Conservation (phyloP, 306 rosid genomes). For the Gastrolobium bilobum region DNA sequence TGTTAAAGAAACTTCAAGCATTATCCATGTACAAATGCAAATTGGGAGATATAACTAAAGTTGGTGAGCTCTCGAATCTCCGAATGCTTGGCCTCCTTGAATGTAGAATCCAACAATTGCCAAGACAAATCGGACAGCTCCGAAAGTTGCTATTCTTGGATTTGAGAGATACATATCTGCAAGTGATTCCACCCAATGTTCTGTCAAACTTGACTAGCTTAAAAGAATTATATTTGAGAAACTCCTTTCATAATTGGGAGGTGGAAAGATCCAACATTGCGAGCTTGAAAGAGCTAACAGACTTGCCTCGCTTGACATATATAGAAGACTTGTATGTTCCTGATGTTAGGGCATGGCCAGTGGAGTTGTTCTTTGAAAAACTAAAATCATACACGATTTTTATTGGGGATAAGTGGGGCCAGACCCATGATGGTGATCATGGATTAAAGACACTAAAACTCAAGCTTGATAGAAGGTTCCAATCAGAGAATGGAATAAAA, state of each 20-base stretch:
- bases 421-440: not conserved
- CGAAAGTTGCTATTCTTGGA: slow-evolving; percentile 4
- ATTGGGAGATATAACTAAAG: not conserved
- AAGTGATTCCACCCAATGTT: slow-evolving; percentile 2
- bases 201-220: not conserved
- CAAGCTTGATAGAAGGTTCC: not conserved
- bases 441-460: not conserved
- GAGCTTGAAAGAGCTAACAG: slow-evolving; percentile 13
- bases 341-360: not conserved
- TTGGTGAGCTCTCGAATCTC: slow-evolving; percentile 1
- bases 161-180: not conserved
- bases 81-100: not conserved
- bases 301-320: not conserved
- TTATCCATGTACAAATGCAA: not conserved
- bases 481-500: not conserved
- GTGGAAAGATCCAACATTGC: not conserved
- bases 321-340: slow-evolving; percentile 22
- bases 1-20: not conserved
- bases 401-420: not conserved
- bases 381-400: slow-evolving; percentile 11
- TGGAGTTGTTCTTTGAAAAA: not conserved
- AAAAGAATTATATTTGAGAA: slow-evolving; percentile 27
- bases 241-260: not conserved
- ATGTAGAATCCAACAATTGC: not conserved
- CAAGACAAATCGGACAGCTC: not conserved